Evolutionary conservation across 2,329 filamentous ascomycete species (phyloP).

Genomic region (Pestalotiopsis fici): DNA sequence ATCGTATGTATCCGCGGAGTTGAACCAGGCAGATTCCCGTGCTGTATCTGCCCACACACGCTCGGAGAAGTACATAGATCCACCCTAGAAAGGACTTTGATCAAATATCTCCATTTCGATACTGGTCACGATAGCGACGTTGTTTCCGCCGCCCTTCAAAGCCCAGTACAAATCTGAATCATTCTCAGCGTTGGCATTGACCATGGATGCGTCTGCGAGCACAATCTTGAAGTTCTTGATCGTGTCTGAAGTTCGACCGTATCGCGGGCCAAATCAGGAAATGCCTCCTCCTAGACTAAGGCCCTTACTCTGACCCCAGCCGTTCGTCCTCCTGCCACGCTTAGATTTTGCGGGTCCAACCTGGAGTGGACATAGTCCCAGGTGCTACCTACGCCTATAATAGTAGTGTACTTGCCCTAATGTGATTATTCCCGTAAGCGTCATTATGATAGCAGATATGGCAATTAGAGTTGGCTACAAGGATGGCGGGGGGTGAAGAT

Average conservation of each 20-base stretch:
- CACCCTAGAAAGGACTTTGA: slow-evolving; percentile 11
- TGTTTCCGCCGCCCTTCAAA: slow-evolving; percentile 17
- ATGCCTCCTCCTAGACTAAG: slow-evolving; percentile 16
- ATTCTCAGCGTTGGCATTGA: slow-evolving; percentile 10
- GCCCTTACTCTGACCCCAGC: slow-evolving; percentile 14
- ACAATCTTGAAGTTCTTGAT: slow-evolving; percentile 13
- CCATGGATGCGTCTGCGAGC: slow-evolving; percentile 11
- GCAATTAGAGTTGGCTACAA: no score
- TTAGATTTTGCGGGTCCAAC: slow-evolving; percentile 36
- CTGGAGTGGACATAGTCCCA: slow-evolving; percentile 43
- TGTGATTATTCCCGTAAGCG: no score
- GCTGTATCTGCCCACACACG: background rate
- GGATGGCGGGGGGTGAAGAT: no score
- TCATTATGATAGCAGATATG: no score
- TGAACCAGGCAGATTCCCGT: slow-evolving; percentile 2
- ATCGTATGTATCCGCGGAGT: slow-evolving; percentile 13
- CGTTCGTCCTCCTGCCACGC: slow-evolving; percentile 13
- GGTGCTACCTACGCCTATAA: slow-evolving; percentile 42
- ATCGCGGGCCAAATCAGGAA: slow-evolving; percentile 13
- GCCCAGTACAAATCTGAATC: slow-evolving; percentile 18
- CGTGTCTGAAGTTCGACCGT: slow-evolving; percentile 16
- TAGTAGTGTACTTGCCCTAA: no score
- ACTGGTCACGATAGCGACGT: slow-evolving; percentile 16
- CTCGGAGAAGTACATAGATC: background rate
- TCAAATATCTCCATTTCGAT: slow-evolving; percentile 13